Evolutionary conservation across 148 eudicot species (phyloP), one percentile per base, ranked within the genome.

Genomic region (Vaccinium corymbosum): DNA sequence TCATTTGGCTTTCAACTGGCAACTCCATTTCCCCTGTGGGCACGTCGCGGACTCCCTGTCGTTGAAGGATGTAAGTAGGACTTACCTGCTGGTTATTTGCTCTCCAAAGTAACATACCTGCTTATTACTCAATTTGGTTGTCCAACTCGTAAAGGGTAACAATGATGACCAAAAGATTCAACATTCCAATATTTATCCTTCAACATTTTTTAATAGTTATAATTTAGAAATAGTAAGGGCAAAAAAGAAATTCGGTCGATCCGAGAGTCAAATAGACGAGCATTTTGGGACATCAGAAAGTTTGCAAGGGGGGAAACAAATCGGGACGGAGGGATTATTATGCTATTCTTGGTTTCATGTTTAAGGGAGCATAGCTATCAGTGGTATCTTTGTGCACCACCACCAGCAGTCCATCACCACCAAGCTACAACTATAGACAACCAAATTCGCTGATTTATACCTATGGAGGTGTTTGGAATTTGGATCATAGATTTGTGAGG

Each of bases 41-140:
- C 93, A 83, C 98, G 98, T 49, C 98, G 98, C 66, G 99, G 99
- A 64, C 89, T 94, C 77, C 98, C 98, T 20, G 89, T 94, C 74
- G 87, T 97, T 83, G 90, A 91, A 84, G 98, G 97, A 87, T 89
- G 99, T 97, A 91, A 93, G 98, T 93, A 66, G 72, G 12, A 3
- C 55, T 82, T 15, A 11, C 27, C 77, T 27, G 35, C 71, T 50
- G 6, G 56, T 22, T 32, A 68, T 27, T 25, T 17, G 53, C 13
- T 70, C 14, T 48, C 35, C 35, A 64, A 64, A 15, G 1, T 11
- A n/a, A 75, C 13, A 20, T 42, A 75, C 27, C n/a, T 22, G 13
- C 8, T 7, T 27, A 13, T 25, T 9, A 7, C 48, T 42, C 46
- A 38, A 38, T 38, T 42, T 42, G 46, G 6, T 42, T 42, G 7